These are phyloP conservation scores for Sonneratia caseolaris DNA, from an alignment of 345 rosid species.

Conservation along the genomic window DNA sequence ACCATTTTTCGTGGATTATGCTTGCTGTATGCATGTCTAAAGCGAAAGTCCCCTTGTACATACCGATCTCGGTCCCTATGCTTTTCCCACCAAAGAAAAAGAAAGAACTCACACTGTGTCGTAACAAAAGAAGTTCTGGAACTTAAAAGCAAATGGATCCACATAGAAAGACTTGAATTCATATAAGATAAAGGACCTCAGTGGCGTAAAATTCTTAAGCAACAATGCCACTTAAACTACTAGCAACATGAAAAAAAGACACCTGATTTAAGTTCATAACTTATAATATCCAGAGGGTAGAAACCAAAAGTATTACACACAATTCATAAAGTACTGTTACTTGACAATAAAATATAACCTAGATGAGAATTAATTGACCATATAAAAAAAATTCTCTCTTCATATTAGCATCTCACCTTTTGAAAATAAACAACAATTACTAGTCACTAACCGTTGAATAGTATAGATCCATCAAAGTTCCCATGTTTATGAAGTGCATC, in stretches of 20 bases:
- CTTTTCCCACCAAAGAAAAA: background rate
- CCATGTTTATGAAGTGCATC: background rate
- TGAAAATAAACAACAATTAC: background rate
- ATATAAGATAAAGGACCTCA: background rate
- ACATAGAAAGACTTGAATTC: background rate
- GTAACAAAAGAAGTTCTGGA: background rate
- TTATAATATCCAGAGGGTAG: no score
- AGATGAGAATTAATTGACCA: background rate
- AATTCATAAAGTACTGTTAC: no score
- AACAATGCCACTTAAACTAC: background rate
- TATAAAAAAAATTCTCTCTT: background rate
- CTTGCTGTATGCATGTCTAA: slow-evolving; percentile 85
- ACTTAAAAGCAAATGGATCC: background rate
- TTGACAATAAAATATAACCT: no score
- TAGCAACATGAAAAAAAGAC: no score
- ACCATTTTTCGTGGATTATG: slow-evolving; percentile 99
- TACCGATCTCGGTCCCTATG: slow-evolving; percentile 88
- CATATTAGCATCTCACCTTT: background rate
- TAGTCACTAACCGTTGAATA: background rate
- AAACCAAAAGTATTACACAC: no score
- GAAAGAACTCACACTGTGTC: background rate
- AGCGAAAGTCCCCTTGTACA: slow-evolving; percentile 95
- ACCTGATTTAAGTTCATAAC: no score
- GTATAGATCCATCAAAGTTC: background rate
- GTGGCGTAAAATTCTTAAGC: background rate